Percentiles rank a stretch among this genome's conserved stretches.
Evolutionary conservation across 129 eudicot genomes (phyloP).

Genomic region (Smallanthus sonchifolius): DNA sequence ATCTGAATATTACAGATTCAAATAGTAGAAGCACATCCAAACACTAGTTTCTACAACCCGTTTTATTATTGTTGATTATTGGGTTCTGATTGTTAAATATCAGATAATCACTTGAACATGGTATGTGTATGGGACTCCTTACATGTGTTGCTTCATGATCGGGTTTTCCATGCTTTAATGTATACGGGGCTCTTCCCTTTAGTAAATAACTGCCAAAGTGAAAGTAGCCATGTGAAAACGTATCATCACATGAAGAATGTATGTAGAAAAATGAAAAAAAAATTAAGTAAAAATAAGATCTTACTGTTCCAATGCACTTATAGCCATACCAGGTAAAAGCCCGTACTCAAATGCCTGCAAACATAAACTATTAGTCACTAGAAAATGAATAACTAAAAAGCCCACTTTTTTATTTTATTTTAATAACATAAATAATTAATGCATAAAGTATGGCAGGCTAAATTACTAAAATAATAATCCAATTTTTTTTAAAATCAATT

Average conservation of each 20-base stretch:
- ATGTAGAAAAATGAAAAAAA: not conserved
- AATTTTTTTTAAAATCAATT: not conserved
- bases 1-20: not conserved
- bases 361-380: not conserved
- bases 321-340: slow-evolving; percentile 81
- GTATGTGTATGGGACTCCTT: slow-evolving; percentile 15
- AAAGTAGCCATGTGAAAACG: slow-evolving; percentile 6
- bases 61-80: not conserved
- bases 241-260: slow-evolving; percentile 17
- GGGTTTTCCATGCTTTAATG: slow-evolving; percentile 91
- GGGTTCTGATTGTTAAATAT: not conserved
- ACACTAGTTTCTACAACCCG: not conserved
- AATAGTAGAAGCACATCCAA: not conserved
- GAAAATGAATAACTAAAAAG: not conserved
- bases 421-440: not conserved
- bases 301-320: slow-evolving; percentile 86
- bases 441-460: not conserved
- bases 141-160: slow-evolving; percentile 90
- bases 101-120: not conserved
- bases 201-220: slow-evolving; percentile 58
- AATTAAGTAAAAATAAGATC: slow-evolving; percentile 10
- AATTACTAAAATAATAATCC: not conserved
- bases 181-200: slow-evolving; percentile 75
- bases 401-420: not conserved
- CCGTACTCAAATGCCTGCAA: slow-evolving; percentile 93